Evolutionary conservation across 345 rosid genomes (phyloP).

Genomic region (Sisymbrium irio): DNA sequence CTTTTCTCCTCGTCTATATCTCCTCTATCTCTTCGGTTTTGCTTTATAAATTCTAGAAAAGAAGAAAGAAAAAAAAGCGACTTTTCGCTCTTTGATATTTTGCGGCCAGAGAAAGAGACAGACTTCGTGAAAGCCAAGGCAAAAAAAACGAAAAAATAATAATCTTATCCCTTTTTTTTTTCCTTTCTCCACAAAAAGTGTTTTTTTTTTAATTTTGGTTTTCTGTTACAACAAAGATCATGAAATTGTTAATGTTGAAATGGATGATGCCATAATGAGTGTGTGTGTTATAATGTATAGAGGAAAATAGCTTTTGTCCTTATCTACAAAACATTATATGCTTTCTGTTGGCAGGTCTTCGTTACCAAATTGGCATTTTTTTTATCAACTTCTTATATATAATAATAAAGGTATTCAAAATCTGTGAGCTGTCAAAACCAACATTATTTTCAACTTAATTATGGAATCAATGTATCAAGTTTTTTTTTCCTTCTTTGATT

Average conservation of each 20-base stretch:
- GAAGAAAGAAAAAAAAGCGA: background rate
- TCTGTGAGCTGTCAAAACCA: constrained; percentile 29
- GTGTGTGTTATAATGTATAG: constrained; percentile 2
- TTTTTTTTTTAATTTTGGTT: background rate
- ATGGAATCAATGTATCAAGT: constrained; percentile 3
- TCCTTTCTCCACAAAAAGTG: background rate
- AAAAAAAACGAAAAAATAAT: background rate
- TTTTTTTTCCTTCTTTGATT: background rate
- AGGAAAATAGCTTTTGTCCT: constrained; percentile 24
- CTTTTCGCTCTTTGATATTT: constrained; percentile 23
- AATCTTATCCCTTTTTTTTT: constrained; percentile 6
- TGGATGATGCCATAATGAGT: constrained; percentile 23
- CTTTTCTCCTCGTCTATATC: constrained; percentile 15
- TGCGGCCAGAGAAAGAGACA: constrained; percentile 16
- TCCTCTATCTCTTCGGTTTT: constrained; percentile 12
- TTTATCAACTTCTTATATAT: constrained; percentile 3
- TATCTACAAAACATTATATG: constrained; percentile 24
- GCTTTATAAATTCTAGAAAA: background rate
- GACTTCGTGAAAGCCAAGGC: constrained; percentile 11
- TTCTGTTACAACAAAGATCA: constrained; percentile 12
- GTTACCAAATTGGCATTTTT: constrained; percentile 14
- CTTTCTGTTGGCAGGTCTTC: constrained; percentile 25
- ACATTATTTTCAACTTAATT: constrained; percentile 19
- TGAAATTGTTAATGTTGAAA: background rate
- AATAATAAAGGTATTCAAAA: background rate